A percentile compares a stretch with the other conserved stretches of the same genome.
Evolutionary conservation across 805 yeast genomes (phyloP).

Genomic region (Sugiyamaella chiloensis): DNA sequence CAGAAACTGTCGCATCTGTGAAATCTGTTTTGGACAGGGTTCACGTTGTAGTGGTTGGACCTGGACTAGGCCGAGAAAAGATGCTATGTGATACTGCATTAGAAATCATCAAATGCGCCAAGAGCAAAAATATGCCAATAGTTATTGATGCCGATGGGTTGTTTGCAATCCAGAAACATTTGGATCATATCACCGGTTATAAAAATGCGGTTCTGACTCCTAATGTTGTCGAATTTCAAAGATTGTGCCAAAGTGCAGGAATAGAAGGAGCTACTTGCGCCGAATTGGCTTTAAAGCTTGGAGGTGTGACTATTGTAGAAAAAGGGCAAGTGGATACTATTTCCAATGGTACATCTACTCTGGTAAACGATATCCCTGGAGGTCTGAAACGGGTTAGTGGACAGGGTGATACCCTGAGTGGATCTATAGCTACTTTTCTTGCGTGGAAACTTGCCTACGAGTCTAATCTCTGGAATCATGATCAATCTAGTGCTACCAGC

Average conservation of each 20-base stretch:
- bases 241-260: conserved; percentile 55
- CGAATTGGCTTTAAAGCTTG: conserved; percentile 48
- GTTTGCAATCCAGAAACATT: conserved; percentile 57
- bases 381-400: conserved; percentile 87
- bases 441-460: conserved; percentile 76
- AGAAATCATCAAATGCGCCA: conserved; percentile 56
- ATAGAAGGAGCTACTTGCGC: conserved; percentile 33
- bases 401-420: conserved; percentile 92
- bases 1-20: conserved; percentile 36
- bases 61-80: conserved; percentile 86
- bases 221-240: conserved; percentile 76
- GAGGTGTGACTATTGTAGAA: conserved; percentile 60
- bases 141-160: conserved; percentile 91
- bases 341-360: conserved; percentile 44
- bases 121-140: conserved; percentile 58
- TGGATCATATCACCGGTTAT: conserved; percentile 53
- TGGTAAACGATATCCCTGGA: conserved; percentile 53
- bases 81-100: conserved; percentile 60
- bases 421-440: conserved; percentile 74
- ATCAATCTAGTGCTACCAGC: conserved; percentile 34
- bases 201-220: conserved; percentile 77
- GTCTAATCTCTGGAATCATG: conserved; percentile 51
- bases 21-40: conserved; percentile 54
- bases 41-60: conserved; percentile 85
- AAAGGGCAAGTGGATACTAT: conserved; percentile 73